Percentiles rank a stretch among this genome's conserved stretches.
phyloP scores from a whole-genome alignment of 140 eudicot species.

The Senecio squalidus region DNA sequence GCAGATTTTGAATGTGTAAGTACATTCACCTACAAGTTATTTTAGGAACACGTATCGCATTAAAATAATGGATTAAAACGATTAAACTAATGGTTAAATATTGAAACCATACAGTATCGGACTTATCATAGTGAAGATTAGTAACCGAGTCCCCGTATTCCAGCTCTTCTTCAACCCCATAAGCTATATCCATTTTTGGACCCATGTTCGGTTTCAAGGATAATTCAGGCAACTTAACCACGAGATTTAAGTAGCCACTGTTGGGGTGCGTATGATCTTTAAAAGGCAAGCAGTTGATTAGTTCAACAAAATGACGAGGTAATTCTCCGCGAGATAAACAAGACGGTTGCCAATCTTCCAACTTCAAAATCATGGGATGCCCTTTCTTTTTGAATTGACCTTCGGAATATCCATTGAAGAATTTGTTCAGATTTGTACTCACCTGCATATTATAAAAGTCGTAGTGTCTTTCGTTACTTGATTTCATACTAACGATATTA shows the following conservation, averaged over 20 bases:
- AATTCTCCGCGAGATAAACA: conserved; percentile 36
- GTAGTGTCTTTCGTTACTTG: neutral
- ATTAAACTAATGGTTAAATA: neutral
- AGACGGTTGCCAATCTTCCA: conserved; percentile 68
- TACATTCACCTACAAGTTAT: conserved; percentile 42
- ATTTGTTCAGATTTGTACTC: conserved; percentile 32
- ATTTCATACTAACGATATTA: too few species aligned
- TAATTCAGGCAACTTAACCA: conserved; percentile 32
- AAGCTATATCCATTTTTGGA: conserved; percentile 61
- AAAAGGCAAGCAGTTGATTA: conserved; percentile 50
- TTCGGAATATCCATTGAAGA: conserved; percentile 41
- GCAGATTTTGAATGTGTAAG: conserved; percentile 42
- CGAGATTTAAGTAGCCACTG: conserved; percentile 49
- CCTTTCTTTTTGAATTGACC: conserved; percentile 14
- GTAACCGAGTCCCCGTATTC: conserved; percentile 49
- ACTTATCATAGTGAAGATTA: conserved; percentile 59
- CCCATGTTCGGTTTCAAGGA: conserved; percentile 57
- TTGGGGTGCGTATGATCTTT: conserved; percentile 57
- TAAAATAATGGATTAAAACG: neutral
- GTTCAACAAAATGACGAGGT: conserved; percentile 58
- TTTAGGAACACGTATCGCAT: neutral
- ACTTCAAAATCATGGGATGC: conserved; percentile 44
- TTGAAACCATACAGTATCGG: conserved; percentile 58
- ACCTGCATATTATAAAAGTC: conserved; percentile 30
- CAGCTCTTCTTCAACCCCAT: too few species aligned